Evolutionary conservation across 768 basidiomycete species (phyloP).

Genomic region (Nevesoporus exiguus): DNA sequence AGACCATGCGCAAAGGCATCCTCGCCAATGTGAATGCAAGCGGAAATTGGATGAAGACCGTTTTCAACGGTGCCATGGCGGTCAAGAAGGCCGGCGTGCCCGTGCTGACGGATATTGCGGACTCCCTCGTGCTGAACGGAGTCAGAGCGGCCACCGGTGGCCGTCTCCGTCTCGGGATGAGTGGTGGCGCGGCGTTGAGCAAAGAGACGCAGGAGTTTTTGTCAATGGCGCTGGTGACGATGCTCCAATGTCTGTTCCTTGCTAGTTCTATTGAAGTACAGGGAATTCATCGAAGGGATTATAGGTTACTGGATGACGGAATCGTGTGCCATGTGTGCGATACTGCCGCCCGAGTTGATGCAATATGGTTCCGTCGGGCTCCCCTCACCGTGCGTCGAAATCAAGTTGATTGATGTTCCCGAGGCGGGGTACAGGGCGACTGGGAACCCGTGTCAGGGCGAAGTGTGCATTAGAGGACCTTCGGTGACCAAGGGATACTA

Average conservation of each 20-base stretch:
- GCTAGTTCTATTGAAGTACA: background rate
- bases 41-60: conserved; percentile 60
- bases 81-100: conserved; percentile 74
- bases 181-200: conserved; percentile 85
- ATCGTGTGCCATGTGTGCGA: conserved; percentile 83
- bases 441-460: conserved; percentile 74
- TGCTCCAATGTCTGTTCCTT: conserved; percentile 71
- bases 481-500: conserved; percentile 88
- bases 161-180: conserved; percentile 71
- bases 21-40: conserved; percentile 70
- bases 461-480: conserved; percentile 85
- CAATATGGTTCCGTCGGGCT: conserved; percentile 75
- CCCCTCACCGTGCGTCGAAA: conserved; percentile 84
- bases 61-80: conserved; percentile 78
- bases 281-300: background rate
- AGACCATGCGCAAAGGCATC: conserved; percentile 95
- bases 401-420: conserved; percentile 79
- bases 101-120: conserved; percentile 61
- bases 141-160: conserved; percentile 88
- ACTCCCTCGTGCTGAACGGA: conserved; percentile 69
- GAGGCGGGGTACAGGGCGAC: conserved; percentile 83
- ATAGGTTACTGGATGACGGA: conserved; percentile 97
- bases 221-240: conserved; percentile 68
- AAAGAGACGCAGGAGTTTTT: conserved; percentile 91
- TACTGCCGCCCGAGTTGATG: conserved; percentile 82